Evolutionary conservation across 768 basidiomycete species (phyloP), one percentile per base, ranked within the genome.

Genomic region (Xerocomellus amylosporus): DNA sequence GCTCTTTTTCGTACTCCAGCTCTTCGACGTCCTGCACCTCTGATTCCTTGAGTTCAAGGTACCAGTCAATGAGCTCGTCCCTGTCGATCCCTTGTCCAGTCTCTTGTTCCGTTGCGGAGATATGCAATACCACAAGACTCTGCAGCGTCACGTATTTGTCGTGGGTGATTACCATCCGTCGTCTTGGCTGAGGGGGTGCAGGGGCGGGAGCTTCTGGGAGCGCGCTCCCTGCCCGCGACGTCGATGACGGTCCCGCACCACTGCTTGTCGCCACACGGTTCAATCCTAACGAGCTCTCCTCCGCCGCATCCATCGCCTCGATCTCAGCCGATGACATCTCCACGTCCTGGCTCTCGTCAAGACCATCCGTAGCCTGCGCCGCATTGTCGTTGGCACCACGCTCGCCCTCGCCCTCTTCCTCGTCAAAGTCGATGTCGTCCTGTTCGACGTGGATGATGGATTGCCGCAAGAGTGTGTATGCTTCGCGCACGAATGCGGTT

Each of bases 401-500:
- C 59, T 82, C 81, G 19, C 78, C 84, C 49, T 80, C 78, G 2
- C 80, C 72, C 54, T 93, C 93, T 63, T 96, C 93, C 61, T 95
- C 92, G 65, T 98, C 97, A 70, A 98, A 90, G 68, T 97, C 93
- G 65, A 99, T 87, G 64, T 98, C 96, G 67, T 99, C 97, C 70
- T 98, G 94, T 67, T 99, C 97, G 56, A 99, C 95, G 65, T 98
- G 97, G 63, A 99, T 98, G 73, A 99, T 99, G 2, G 97, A 98
- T 69, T 97, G 95, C 24, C 91, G 85, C 13, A 99, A 77, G 19
- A 99, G 86, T 40, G 85, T 86, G 73, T 90, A 98, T 2, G 97
- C 97, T 72, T 99, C 97, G 38, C 94, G 86, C 20, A 99, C 96
- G 68, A 96, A 95, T 3, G 83, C 87, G 8, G 96, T 94, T 0